A percentile compares a stretch with the other conserved stretches of the same genome.
Conservation (phyloP, 176 grass and related monocot species). For the Themeda triandra region DNA sequence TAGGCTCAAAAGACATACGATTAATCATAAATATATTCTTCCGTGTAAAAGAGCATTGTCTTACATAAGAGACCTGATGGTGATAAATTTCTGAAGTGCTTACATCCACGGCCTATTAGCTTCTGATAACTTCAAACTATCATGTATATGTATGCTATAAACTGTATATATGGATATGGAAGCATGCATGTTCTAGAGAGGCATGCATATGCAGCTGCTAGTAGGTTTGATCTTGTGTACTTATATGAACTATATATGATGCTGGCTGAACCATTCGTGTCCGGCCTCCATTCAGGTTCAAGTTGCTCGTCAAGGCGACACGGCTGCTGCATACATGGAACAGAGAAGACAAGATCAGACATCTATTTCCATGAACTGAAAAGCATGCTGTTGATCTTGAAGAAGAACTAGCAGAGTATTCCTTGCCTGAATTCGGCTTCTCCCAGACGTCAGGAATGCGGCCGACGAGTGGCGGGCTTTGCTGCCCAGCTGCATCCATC, state of each 20-base stretch:
- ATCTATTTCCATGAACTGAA: background rate
- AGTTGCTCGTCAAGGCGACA: background rate
- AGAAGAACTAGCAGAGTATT: background rate
- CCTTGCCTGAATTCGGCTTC: constrained; percentile 29
- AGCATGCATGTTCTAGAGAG: background rate
- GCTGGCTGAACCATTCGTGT: background rate
- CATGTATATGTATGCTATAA: background rate
- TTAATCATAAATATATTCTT: background rate
- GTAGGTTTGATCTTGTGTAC: background rate
- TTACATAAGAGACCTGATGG: background rate
- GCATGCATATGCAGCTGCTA: background rate
- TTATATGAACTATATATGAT: background rate
- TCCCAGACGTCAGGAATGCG: constrained; percentile 37
- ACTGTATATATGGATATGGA: background rate
- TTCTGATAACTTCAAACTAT: background rate
- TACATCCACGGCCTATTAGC: background rate
- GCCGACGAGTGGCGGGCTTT: constrained; percentile 18
- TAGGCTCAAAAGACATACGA: background rate
- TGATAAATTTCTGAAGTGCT: background rate
- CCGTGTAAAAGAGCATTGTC: background rate
- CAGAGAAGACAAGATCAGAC: background rate
- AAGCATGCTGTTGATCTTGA: background rate
- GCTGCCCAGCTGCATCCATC: constrained; percentile 18
- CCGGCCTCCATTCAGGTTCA: background rate
- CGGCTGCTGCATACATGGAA: background rate